Evolutionary conservation across 371 early-diverging fungal genomes (phyloP), one percentile per base, ranked within the genome.

Genomic region (Lichtheimia ramosa): DNA sequence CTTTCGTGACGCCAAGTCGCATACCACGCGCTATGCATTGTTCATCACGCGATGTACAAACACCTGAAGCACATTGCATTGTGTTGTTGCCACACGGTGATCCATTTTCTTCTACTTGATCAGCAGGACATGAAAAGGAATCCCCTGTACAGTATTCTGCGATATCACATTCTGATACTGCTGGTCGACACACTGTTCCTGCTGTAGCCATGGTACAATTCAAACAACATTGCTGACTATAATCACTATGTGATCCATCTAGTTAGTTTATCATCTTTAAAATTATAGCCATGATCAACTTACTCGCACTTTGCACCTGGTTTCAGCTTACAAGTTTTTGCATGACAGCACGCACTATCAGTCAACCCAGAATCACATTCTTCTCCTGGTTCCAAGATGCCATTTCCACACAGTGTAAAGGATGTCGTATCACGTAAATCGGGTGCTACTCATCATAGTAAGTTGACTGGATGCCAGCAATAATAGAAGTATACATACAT

Each of bases 301-400:
- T 71, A 82, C 83, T 80, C 83, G 77, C 96, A 96, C 10, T 79
- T 66, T 3, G 96, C 93, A 3, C 85, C 86, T 3, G 76, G 25
- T 66, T 90, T 92, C 50, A 94, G 71, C 69, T 84, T 90, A 75
- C 97, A 97, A 3, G 89, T 91, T 2, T 69, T 65, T 15, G 84
- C 82, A 66, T 89, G 82, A 66, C 97, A 97, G 73, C 97, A 96
- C 7, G 87, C 82, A 58, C 87, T 88, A 25, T 84, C 89, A 15
- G 80, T 69, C 5, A 82, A 78, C 12, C 96, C 96, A 66, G 96
- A 93, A 73, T 97, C 98, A 69, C 98, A 97, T 57, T 97, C 91
- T 73, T 97, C 98, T 49, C 89, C 90, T 0, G 75, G 72, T 68
- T 97, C 98, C 56, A 87, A 77, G 51, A 97, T 88, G 5, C 98